Evolutionary conservation across 257 asterid species (phyloP), one percentile per base, ranked within the genome.

Genomic region (Salvia splendens): DNA sequence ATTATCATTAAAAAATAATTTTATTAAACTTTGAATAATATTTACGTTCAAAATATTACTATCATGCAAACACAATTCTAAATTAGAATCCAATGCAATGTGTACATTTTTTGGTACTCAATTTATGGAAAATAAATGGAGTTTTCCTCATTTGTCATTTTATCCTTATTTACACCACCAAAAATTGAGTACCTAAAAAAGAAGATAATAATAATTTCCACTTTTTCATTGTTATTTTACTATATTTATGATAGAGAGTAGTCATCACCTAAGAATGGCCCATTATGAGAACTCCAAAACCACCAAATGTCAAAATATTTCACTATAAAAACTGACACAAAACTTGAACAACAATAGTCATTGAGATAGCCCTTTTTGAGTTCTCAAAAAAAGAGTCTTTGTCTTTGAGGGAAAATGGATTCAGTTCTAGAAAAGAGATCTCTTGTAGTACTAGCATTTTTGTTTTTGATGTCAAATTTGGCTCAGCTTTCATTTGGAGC

Each of bases 401-500:
- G 2, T 24, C 30, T 24, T 24, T 24, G 30, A 6, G 10, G 2
- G 10, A 60, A 40, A 56, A 56, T 57, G 64, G 47, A 43, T 57
- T 59, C 79, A 66, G 64, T 8, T 73, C 30, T 48, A 53, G 65
- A 36, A 47, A 81, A 73, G 52, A 68, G 55, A 30, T 54, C 4
- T 6, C 16, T 69, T 47, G 68, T 64, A 35, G 28, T 24, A n/a
- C n/a, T n/a, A 24, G 30, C 74, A 38, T 40, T 40, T 1, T 11
- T 80, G 67, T 60, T 71, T 49, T 52, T 73, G 16, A 49, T 73
- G 2, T 14, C 16, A 17, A 53, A 14, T 42, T 74, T 69, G 15
- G 1, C 69, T 58, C 41, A 77, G n/a, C 5, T 38, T 4, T 64
- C 81, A 3, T 36, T 4, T 28, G 86, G 83, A 54, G 81, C 60